A percentile compares a stretch with the other conserved stretches of the same genome.
Evolutionary conservation across 305 asterid species (phyloP).

Genomic region (Ajuga reptans): DNA sequence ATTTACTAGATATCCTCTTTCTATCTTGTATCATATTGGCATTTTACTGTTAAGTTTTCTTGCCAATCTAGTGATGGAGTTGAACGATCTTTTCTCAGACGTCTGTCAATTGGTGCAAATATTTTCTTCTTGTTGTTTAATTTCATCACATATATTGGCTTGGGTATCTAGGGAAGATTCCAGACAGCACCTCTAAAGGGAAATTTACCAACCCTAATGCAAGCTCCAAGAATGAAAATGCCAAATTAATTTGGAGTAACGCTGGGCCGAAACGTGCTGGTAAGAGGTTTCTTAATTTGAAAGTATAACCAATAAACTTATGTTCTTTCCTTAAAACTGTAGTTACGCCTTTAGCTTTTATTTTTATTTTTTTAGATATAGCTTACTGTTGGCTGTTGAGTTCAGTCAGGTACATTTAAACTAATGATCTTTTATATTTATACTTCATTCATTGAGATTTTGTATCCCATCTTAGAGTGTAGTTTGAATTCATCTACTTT

Average conservation of each 20-base stretch:
- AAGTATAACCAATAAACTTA: conserved; percentile 1
- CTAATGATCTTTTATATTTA: not conserved
- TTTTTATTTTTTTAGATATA: not conserved
- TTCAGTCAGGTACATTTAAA: not conserved
- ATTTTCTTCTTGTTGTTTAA: not conserved
- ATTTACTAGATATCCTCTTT: conserved; percentile 4
- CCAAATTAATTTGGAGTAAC: conserved; percentile 24
- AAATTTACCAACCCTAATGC: conserved; percentile 26
- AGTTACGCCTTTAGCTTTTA: not conserved
- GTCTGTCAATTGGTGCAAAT: conserved; percentile 1
- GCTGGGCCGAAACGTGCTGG: conserved; percentile 61
- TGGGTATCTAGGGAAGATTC: conserved; percentile 34
- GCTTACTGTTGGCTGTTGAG: not conserved
- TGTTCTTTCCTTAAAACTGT: not conserved
- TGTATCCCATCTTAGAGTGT: too few relatives aligned
- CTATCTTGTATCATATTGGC: conserved; percentile 13
- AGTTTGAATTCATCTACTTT: too few relatives aligned
- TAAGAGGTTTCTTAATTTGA: conserved; percentile 34
- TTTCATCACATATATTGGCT: conserved; percentile 18
- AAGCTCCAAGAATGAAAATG: conserved; percentile 26
- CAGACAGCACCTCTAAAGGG: conserved; percentile 28
- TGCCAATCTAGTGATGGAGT: conserved; percentile 7
- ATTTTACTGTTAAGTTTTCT: conserved; percentile 6
- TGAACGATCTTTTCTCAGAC: not conserved
- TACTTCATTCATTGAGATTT: not conserved